Percentiles rank a stretch among this genome's conserved stretches.
phyloP scores from a whole-genome alignment of 179 eudicot species.

The Carnegiea gigantea region DNA sequence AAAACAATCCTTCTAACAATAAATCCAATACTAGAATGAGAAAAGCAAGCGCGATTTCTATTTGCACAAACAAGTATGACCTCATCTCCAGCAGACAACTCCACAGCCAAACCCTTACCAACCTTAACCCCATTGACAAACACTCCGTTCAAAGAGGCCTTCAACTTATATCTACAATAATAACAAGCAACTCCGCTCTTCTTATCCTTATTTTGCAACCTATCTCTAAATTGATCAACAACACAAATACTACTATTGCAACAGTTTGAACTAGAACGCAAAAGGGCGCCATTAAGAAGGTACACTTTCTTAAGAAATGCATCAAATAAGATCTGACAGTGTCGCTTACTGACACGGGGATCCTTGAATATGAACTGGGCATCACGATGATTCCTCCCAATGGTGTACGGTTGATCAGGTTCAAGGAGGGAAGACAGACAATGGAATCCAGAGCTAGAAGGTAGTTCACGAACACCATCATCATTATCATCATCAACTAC shows the following conservation, averaged over 20 bases:
- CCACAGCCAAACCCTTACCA: conserved; percentile 44
- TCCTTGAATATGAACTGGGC: conserved; percentile 55
- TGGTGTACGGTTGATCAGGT: conserved; percentile 47
- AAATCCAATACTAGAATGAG: conserved; percentile 55
- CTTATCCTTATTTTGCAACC: conserved; percentile 21
- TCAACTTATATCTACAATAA: conserved; percentile 35
- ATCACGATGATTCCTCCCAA: conserved; percentile 47
- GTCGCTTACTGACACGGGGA: conserved; percentile 67
- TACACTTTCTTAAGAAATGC: conserved; percentile 44
- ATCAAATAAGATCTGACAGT: conserved; percentile 65
- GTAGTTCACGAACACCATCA: conserved; percentile 13
- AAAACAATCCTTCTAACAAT: conserved; percentile 53
- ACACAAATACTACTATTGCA: conserved; percentile 15
- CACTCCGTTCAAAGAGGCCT: conserved; percentile 69
- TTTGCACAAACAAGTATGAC: conserved; percentile 54
- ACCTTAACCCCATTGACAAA: conserved; percentile 70
- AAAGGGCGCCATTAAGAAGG: conserved; percentile 56
- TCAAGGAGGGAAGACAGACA: conserved; percentile 35
- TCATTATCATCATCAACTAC: conserved; percentile 6
- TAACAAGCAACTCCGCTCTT: conserved; percentile 9
- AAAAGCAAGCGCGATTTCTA: conserved; percentile 34
- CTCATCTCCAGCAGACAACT: conserved; percentile 66
- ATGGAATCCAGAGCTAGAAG: conserved; percentile 24
- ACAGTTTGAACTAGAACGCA: conserved; percentile 16
- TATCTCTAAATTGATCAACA: conserved; percentile 34